phyloP scores from a whole-genome alignment of 495 filamentous ascomycete genomes.

The Annulohypoxylon stygium region DNA sequence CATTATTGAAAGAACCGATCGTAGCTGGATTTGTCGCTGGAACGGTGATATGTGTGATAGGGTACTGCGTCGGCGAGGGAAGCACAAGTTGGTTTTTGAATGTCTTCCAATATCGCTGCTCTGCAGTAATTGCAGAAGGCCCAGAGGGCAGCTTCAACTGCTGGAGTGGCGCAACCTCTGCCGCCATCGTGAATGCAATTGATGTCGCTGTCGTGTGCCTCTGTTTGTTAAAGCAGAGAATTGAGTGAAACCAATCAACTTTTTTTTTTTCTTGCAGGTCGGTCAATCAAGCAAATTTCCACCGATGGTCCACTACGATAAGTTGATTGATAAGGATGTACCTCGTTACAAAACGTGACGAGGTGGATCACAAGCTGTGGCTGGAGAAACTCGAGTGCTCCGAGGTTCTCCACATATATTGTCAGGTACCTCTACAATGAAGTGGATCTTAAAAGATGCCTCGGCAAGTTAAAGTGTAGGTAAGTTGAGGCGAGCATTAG shows the following conservation, averaged over 20 bases:
- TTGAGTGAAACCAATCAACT: slow-evolving; percentile 28
- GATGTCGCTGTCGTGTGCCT: slow-evolving; percentile 37
- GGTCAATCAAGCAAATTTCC: slow-evolving; percentile 32
- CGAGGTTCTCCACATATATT: not conserved
- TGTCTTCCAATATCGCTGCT: slow-evolving; percentile 94
- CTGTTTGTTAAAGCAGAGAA: slow-evolving; percentile 7
- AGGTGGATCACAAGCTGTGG: not conserved
- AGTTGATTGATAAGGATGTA: not conserved
- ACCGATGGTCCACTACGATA: slow-evolving; percentile 32
- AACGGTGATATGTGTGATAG: slow-evolving; percentile 89
- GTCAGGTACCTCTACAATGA: slow-evolving; percentile 8
- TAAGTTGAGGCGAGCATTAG: not conserved
- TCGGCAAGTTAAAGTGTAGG: slow-evolving; percentile 33
- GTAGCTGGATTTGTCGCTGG: slow-evolving; percentile 63
- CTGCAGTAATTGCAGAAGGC: slow-evolving; percentile 79
- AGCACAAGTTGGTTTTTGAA: slow-evolving; percentile 91
- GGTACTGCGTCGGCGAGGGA: slow-evolving; percentile 84
- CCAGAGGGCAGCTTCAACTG: slow-evolving; percentile 85
- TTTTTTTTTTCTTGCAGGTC: slow-evolving; percentile 42
- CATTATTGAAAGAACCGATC: slow-evolving; percentile 62
- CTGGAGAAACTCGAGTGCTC: not conserved
- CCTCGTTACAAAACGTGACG: no score
- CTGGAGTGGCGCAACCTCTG: slow-evolving; percentile 83
- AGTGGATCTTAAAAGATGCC: slow-evolving; percentile 22
- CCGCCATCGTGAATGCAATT: slow-evolving; percentile 75